Evolutionary conservation across 495 filamentous ascomycete genomes (phyloP), one percentile per base, ranked within the genome.

Genomic region (Endocarpon pusillum): DNA sequence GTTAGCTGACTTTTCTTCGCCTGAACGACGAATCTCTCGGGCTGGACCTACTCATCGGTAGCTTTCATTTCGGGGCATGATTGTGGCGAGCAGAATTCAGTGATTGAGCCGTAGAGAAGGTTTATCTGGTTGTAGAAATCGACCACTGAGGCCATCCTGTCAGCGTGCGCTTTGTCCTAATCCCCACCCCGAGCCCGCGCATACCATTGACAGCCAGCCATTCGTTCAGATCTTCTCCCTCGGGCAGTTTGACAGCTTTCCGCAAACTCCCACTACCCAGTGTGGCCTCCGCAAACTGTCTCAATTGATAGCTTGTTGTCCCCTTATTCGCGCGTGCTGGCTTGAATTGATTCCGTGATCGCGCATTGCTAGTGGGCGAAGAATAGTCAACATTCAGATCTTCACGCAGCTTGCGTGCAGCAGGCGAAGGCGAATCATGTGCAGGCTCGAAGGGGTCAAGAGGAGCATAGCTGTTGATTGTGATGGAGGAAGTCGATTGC

Each of bases 111-210:
- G 55, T 97, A 97, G 35, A 97, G 78, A 18, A 97, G 74, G 59
- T 97, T 97, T 55, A 96, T 89, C 55, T 97, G 89, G 60, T 96
- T 97, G 72, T 96, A 97, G 59, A 97, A 97, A 55, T 97, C 89
- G 60, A 97, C 89, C 49, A 97, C 87, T 93, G 44, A 28, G 30
- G 25, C 20, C 22, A 19, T 20, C 18, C 38, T 21, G 20, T 43
- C 24, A 44, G 39, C 25, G n/a, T n/a, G n/a, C n/a, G n/a, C n/a
- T 34, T 33, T 7, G 20, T 24, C 15, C 24, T 22, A 18, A n/a
- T 12, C n/a, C 2, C 12, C 20, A 21, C 12, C 32, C 5, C 14
- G 18, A 15, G 17, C 20, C n/a, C 15, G 28, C 12, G 30, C 69
- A 34, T 59, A 92, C 85, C 72, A 54, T 97, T 94, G 32, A 96